Percentiles rank a stretch among this genome's conserved stretches.
These are phyloP conservation scores for Eutrema heterophyllum DNA, from an alignment of 345 rosid species.

Conservation along the genomic window DNA sequence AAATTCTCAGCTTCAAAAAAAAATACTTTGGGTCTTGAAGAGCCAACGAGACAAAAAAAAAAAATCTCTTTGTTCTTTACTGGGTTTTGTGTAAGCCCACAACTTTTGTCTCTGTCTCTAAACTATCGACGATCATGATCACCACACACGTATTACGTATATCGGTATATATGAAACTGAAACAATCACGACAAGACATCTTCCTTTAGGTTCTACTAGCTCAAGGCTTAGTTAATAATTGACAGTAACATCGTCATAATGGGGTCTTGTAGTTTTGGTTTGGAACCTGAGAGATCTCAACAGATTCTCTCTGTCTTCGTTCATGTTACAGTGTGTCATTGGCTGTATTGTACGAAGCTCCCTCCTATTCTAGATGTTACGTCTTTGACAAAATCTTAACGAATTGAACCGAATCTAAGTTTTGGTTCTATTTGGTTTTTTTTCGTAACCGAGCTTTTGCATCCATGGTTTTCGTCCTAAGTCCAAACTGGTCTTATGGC, in stretches of 20 bases:
- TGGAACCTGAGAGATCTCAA: slow-evolving; percentile 20
- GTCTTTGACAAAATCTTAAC: neutral
- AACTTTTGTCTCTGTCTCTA: neutral
- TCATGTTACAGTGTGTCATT: slow-evolving; percentile 14
- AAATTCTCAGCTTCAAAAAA: neutral
- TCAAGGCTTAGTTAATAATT: slow-evolving; percentile 15
- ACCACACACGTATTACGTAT: slow-evolving; percentile 12
- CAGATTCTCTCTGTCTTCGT: slow-evolving; percentile 23
- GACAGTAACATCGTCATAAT: slow-evolving; percentile 1
- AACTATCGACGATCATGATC: slow-evolving; percentile 7
- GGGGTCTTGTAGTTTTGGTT: slow-evolving; percentile 13
- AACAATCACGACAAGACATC: slow-evolving; percentile 10
- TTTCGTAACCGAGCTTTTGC: neutral
- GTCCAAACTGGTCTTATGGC: neutral
- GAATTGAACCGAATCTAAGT: neutral
- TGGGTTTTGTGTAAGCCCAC: slow-evolving; percentile 10
- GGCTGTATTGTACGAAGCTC: neutral
- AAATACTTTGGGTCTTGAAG: neutral
- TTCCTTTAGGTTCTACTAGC: neutral
- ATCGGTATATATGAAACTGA: neutral
- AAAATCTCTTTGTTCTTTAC: neutral
- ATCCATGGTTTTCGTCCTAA: slow-evolving; percentile 1
- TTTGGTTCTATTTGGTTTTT: slow-evolving; percentile 2
- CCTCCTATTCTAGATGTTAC: neutral
- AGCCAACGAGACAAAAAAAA: neutral